Evolutionary conservation across 2,329 filamentous ascomycete species (phyloP).

Genomic region (Cryphonectria japonica): DNA sequence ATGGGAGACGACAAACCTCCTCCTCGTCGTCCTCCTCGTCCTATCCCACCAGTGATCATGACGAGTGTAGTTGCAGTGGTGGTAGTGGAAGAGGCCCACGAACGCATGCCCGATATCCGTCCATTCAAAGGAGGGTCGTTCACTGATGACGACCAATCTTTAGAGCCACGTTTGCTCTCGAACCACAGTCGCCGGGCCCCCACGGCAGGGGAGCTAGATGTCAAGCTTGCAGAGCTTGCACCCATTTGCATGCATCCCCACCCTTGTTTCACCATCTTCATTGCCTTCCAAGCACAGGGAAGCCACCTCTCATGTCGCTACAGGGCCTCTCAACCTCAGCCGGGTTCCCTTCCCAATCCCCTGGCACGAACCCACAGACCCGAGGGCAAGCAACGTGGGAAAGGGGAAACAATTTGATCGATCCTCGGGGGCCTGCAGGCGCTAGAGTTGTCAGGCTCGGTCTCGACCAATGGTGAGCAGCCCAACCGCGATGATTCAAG

Average conservation of each 20-base stretch:
- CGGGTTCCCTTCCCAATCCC: neutral
- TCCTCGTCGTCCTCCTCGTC: neutral
- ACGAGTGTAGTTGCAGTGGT: neutral
- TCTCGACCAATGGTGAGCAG: constrained; percentile 16
- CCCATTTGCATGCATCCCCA: neutral
- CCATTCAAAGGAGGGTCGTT: neutral
- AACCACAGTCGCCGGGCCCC: neutral
- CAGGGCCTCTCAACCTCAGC: neutral
- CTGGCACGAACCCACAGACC: constrained; percentile 1
- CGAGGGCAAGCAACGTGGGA: neutral
- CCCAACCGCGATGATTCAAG: neutral
- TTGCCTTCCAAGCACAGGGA: neutral
- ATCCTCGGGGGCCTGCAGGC: neutral
- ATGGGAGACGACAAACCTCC: neutral
- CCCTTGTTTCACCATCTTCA: constrained; percentile 11
- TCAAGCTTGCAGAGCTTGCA: constrained; percentile 3
- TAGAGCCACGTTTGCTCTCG: constrained; percentile 7
- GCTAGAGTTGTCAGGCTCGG: neutral
- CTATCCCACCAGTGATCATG: neutral
- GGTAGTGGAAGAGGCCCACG: neutral
- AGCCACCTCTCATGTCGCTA: constrained; percentile 11
- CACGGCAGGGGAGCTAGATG: neutral
- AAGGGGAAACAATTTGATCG: neutral
- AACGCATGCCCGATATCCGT: neutral
- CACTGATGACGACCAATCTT: neutral